Evolutionary conservation across 2,329 filamentous ascomycete genomes (phyloP), one percentile per base, ranked within the genome.

Genomic region (Fusarium sp.): DNA sequence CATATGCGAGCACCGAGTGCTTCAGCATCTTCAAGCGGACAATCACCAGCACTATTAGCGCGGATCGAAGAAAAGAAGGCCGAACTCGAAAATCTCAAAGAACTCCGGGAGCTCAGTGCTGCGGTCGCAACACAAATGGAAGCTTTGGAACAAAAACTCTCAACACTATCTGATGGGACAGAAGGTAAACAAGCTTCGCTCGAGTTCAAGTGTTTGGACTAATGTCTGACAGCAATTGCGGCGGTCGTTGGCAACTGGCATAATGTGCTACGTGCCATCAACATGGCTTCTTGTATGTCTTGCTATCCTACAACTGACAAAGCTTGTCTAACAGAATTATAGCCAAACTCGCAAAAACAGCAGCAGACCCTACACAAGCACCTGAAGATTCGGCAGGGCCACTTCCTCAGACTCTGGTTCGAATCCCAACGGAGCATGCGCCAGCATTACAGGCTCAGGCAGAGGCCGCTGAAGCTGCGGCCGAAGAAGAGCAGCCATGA

Each of bases 191-290:
- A n/a, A 10, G 6, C 4, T 16, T 13, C 11, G 8, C 8, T 40
- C 4, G 34, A 6, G 34, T n/a, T 16, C 11, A 3, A 12, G 22
- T 24, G 10, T 41, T 32, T 18, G 18, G 13, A 52, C 74, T 79
- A 45, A 80, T 67, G n/a, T 64, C 58, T 54, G 40, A 72, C 68
- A 94, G 92, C 92, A 65, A 93, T 97, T 75, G 93, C 93, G 41
- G 87, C 91, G n/a, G 93, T 97, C 24, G 84, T 97, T 78, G 88
- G 91, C 56, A 97, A 96, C 79, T 97, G 93, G 93, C 91, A 94
- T 79, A 94, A 93, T 74, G 93, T 97, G 70, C 85, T 97, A 65
- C 86, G 91, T 70, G 92, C 92, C 44, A 94, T 97, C 76, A 92
- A 92, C 76, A 94, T 96, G 92, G 93, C 93, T 67, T 94, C 92